A percentile compares a stretch with the other conserved stretches of the same genome.
Conservation (phyloP, 306 rosid genomes). For the Ammopiptanthus mongolicus region DNA sequence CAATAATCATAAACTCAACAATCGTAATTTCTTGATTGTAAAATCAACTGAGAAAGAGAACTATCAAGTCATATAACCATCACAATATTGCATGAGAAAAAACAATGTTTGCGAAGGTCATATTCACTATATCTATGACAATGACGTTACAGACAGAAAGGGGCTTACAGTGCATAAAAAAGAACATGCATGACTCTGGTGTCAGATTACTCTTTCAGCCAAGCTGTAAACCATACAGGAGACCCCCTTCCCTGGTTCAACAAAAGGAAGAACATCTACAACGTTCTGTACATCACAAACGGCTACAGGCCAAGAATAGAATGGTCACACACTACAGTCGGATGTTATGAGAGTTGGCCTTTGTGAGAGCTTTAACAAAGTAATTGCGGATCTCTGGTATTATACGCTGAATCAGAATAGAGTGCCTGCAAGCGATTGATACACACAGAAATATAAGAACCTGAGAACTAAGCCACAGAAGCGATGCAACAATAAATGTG, state of each 20-base stretch:
- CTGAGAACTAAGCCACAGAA: constrained; percentile 1
- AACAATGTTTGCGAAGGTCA: constrained; percentile 37
- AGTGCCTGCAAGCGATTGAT: constrained; percentile 61
- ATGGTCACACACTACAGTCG: constrained; percentile 47
- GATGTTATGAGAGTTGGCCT: constrained; percentile 54
- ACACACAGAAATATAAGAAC: constrained; percentile 19
- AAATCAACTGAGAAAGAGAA: not conserved
- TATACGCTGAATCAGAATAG: constrained; percentile 66
- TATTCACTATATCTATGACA: constrained; percentile 32
- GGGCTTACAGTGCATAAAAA: constrained; percentile 20
- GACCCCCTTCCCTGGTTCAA: constrained; percentile 36
- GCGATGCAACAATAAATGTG: not conserved
- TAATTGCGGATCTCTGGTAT: constrained; percentile 73
- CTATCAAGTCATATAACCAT: constrained; percentile 28
- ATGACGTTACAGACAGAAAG: constrained; percentile 29
- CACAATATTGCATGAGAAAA: constrained; percentile 36
- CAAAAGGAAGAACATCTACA: constrained; percentile 42
- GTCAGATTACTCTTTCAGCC: constrained; percentile 29
- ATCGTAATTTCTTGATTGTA: constrained; percentile 15
- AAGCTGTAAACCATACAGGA: constrained; percentile 38
- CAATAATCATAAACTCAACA: constrained; percentile 20
- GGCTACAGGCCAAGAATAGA: constrained; percentile 63
- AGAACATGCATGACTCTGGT: constrained; percentile 28
- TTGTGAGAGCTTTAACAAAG: constrained; percentile 76
- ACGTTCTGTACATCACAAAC: constrained; percentile 71